Evolutionary conservation across 1,284 basidiomycete species (phyloP), one percentile per base, ranked within the genome.

Genomic region (Tilletiaria anomala): DNA sequence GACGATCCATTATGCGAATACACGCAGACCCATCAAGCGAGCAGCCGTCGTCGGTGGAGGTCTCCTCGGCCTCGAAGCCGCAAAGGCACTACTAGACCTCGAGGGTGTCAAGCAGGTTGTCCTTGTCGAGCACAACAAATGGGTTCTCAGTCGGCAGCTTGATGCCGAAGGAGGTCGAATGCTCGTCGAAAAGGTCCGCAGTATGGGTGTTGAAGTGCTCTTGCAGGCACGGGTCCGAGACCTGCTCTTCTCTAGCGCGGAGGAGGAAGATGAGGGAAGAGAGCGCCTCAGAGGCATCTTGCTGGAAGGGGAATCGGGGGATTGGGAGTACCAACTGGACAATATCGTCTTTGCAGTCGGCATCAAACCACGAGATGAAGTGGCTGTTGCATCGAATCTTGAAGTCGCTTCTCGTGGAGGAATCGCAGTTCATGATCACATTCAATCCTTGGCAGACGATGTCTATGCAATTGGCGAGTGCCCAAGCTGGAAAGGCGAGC

Each of bases 391-490:
- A 0, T 69, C 73, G 3, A 75, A 76, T 2, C 74, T 82, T 51
- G 55, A 68, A 37, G 73, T 73, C 38, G 65, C 71, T 37, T 46
- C 66, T 0, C 69, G 70, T 15, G 76, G 77, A 2, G 81, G 81
- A 0, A 73, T 83, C 48, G 64, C 72, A 4, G 76, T 83, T 6
- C 71, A 74, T 35, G 76, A 80, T 40, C 67, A 70, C 40, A 67
- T 83, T 31, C 57, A 69, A 51, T 82, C 80, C 1, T 77, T 73
- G 19, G 73, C 72, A 1, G 56, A 71, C 37, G 73, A 77, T 44
- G 72, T 82, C 3, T 83, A 76, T 49, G 81, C 81, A 2, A 78
- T 83, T 39, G 81, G 81, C 2, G 81, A 83, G 60, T 82, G 80
- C 56, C 80, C 80, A 0, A 73, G 71, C 38, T 83, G 78, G 78